Base-by-base conservation (phyloP, 2,329 filamentous ascomycete species). In the Beauveria australis region DNA sequence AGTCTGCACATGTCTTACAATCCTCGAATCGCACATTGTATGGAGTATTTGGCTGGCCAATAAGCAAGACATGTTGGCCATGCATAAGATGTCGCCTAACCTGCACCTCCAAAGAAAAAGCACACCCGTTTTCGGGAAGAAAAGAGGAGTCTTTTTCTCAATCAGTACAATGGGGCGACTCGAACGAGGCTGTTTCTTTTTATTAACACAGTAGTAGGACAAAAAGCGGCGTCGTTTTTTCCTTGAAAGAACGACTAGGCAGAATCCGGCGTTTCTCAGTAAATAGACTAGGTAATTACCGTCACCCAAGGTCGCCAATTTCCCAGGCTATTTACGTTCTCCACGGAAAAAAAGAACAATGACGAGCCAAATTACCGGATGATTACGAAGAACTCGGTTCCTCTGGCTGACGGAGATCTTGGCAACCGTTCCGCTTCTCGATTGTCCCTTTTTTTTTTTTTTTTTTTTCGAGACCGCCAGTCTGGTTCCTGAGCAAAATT, bases 141-240 rank as follows among this genome's bases (percentile, higher is more conserved):
- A 52, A 33, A 6, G 56, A n/a, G 46, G 24, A 19, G 56, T 59
- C 37, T 40, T 59, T 46, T 33, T 47, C 48, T 59, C 48, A 53
- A 33, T 46, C 48, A 59, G n/a, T 19, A 9, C 14, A 18, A 46
- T 30, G 18, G n/a, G 40, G 24, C n/a, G 24, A 57, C 14, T 37
- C 33, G 12, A 14, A 37, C 14, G 5, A 37, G 33, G 14, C 33
- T 16, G 33, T 37, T 37, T 37, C 33, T 37, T 16, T 37, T 37
- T 37, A 16, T 37, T 37, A 16, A 5, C 33, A 14, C 33, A 37
- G 12, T 37, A 6, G 12, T 37, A 37, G 33, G 10, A 37, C 12
- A 37, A 37, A 16, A 37, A 37, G 33, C 14, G 33, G 33, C 33
- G 33, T 37, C 5, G 5, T 16, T 37, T 37, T 6, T 37, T 33